Evolutionary conservation across 2,329 filamentous ascomycete genomes (phyloP), one percentile per base, ranked within the genome.

Genomic region (Fulvia fulva): DNA sequence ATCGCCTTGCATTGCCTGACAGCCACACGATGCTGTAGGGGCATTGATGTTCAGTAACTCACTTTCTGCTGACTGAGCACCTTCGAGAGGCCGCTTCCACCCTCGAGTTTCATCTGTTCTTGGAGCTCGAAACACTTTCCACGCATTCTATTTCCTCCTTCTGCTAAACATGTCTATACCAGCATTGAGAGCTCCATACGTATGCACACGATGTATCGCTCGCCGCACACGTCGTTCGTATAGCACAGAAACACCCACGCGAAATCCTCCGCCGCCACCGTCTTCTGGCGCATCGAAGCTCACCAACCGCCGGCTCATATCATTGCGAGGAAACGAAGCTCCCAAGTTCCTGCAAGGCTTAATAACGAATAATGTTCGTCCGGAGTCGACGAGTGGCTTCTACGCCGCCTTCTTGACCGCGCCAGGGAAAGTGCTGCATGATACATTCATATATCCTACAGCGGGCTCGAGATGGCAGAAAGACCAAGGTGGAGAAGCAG

Each of bases 321-420:
- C 87, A 43, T 78, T 97, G 62, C 83, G 86, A 16, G 94, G 94
- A 2, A 81, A 81, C 3, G 93, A 97, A 68, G 86, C 91, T 30
- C 82, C 88, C 49, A 87, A 88, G 65, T 97, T 92, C 74, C 83
- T 99, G 1, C 91, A 97, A 73, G 92, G 93, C 55, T 84, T 96
- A 57, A 83, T 94, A 63, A 96, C 93, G 0, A 84, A 87, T 62
- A 88, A 87, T 62, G 82, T 91, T 62, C 73, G 83, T 53, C 75
- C 81, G 0, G 62, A 75, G 1, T 73, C 74, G 23, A 68, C 65
- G 3, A 75, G 77, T 0, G 87, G 85, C 3, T 86, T 88, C 72
- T 97, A 96, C 75, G 82, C 88, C 6, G 90, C 87, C 0, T 96
- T 99, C 69, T 80, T 99, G 44, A 96, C 89, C 65, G 90, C 93